A percentile compares a stretch with the other conserved stretches of the same genome.
Evolutionary conservation across 345 rosid genomes (phyloP).

Genomic region (Nasturtium officinale): DNA sequence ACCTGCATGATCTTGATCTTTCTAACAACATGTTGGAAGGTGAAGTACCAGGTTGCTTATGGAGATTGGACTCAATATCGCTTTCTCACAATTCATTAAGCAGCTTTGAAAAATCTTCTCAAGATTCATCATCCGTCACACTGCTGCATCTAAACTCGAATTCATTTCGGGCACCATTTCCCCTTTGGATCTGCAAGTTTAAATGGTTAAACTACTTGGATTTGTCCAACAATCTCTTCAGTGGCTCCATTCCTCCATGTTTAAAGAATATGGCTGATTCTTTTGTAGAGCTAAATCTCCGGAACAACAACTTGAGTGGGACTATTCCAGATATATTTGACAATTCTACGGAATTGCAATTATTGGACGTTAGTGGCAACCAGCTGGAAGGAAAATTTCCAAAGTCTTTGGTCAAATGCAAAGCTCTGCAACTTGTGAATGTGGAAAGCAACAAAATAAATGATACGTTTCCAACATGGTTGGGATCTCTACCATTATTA

Average conservation of each 20-base stretch:
- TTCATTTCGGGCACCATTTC: slow-evolving; percentile 26
- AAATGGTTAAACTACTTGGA: slow-evolving; percentile 37
- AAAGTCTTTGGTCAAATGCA: slow-evolving; percentile 30
- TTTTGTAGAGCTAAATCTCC: neutral
- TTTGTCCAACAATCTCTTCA: slow-evolving; percentile 48
- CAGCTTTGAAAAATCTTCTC: neutral
- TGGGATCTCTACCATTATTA: slow-evolving; percentile 25
- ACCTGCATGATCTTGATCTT: neutral
- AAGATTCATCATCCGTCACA: neutral
- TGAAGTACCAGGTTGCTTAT: slow-evolving; percentile 1
- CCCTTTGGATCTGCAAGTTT: slow-evolving; percentile 42
- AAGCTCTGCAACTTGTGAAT: slow-evolving; percentile 40
- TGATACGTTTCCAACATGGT: slow-evolving; percentile 32
- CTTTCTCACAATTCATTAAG: slow-evolving; percentile 13
- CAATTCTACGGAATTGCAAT: neutral
- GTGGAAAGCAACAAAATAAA: slow-evolving; percentile 43
- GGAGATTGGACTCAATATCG: neutral
- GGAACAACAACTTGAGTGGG: slow-evolving; percentile 16
- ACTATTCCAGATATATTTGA: slow-evolving; percentile 17
- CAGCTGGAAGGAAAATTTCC: slow-evolving; percentile 38
- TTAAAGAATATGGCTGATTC: neutral
- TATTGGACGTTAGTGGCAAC: slow-evolving; percentile 31
- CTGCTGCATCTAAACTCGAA: neutral
- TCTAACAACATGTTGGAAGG: slow-evolving; percentile 18
- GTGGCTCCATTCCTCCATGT: slow-evolving; percentile 43